Evolutionary conservation across 2,329 filamentous ascomycete genomes (phyloP).

Genomic region (Colletotrichum chlorophyti): DNA sequence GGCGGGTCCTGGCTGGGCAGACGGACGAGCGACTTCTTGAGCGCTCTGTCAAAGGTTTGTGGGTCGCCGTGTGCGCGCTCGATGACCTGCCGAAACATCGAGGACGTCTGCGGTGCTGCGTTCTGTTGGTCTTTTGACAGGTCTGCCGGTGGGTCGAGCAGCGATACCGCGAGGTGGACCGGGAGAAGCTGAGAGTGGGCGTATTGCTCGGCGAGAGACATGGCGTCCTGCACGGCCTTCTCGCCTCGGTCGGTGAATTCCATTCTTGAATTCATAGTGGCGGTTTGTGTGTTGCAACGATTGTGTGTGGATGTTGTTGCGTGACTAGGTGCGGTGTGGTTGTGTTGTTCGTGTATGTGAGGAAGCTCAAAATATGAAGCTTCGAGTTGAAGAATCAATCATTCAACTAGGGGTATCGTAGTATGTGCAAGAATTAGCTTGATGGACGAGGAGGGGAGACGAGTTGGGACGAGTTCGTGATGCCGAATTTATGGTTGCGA

Average conservation of each 20-base stretch:
- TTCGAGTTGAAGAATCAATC: conserved; percentile 28
- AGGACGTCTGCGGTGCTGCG: conserved; percentile 67
- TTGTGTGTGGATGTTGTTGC: conserved; percentile 26
- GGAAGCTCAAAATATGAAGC: conserved; percentile 24
- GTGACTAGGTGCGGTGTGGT: conserved; percentile 19
- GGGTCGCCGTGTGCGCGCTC: conserved; percentile 93
- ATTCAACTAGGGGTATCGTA: conserved; percentile 24
- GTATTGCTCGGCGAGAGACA: conserved; percentile 87
- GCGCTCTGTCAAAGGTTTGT: conserved; percentile 83
- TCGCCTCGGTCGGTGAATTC: conserved; percentile 94
- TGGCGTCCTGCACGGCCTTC: conserved; percentile 88
- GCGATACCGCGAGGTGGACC: conserved; percentile 84
- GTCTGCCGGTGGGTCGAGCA: conserved; percentile 78
- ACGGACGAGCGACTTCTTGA: conserved; percentile 92
- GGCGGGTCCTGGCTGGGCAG: conserved; percentile 94
- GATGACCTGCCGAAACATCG: conserved; percentile 94
- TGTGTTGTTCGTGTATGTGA: neutral
- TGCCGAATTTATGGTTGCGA: conserved; percentile 19
- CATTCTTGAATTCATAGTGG: conserved; percentile 76
- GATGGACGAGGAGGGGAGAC: neutral
- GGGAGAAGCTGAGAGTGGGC: conserved; percentile 90
- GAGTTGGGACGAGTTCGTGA: neutral
- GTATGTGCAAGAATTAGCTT: conserved; percentile 5
- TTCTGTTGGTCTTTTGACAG: conserved; percentile 86
- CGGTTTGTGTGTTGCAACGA: conserved; percentile 31